Evolutionary conservation across 2,329 filamentous ascomycete species (phyloP).

Genomic region (Botrytis squamosa): DNA sequence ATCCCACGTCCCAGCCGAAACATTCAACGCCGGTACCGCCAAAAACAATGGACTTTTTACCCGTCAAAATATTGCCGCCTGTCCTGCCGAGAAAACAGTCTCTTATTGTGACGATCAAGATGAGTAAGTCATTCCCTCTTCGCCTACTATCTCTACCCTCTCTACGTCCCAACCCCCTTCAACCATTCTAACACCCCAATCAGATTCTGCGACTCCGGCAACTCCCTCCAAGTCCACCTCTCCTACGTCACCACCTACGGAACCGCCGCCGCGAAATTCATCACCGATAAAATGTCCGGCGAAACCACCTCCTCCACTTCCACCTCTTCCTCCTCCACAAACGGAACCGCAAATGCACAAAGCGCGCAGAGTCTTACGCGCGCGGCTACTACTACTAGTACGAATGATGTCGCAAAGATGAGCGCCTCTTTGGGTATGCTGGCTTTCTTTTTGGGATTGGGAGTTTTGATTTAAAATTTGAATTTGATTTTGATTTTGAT

Average conservation of each 20-base stretch:
- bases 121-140: background rate
- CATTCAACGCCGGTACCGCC: conserved; percentile 38
- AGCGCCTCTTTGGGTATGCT: background rate
- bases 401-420: background rate
- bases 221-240: background rate
- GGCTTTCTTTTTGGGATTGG: background rate
- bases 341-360: background rate
- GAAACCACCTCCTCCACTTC: background rate
- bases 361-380: background rate
- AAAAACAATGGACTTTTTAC: conserved; percentile 35
- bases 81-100: background rate
- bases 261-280: conserved; percentile 14
- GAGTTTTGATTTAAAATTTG: background rate
- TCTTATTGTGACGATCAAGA: conserved; percentile 11
- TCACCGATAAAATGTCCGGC: conserved; percentile 10
- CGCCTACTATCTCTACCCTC: too few relatives aligned
- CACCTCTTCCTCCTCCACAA: background rate
- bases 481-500: too few relatives aligned
- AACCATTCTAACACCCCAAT: background rate
- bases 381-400: background rate
- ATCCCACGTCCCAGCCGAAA: conserved; percentile 34
- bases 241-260: conserved; percentile 11
- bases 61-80: conserved; percentile 21
- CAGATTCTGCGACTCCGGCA: conserved; percentile 16
- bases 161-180: too few relatives aligned